These are phyloP conservation scores for Schizophyllum amplum DNA, from an alignment of 1,284 basidiomycete genomes.

Conservation along the genomic window DNA sequence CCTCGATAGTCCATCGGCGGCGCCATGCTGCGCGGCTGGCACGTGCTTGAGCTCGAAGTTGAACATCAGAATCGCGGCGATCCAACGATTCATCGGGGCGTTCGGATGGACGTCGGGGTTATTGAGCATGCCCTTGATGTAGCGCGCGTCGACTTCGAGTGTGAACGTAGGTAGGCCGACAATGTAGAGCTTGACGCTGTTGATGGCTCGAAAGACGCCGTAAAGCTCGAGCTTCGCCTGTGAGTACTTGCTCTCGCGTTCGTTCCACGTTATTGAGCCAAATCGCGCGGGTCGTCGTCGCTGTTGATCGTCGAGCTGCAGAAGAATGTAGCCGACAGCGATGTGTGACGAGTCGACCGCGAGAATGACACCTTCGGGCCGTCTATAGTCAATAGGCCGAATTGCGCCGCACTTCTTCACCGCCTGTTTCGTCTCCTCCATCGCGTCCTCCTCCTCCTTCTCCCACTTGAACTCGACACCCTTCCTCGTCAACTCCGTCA, in stretches of 20 bases:
- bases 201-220: slow-evolving; percentile 7
- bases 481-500: slow-evolving; percentile 17
- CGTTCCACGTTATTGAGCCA: slow-evolving; percentile 28
- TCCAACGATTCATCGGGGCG: slow-evolving; percentile 8
- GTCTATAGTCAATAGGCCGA: slow-evolving; percentile 7
- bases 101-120: slow-evolving; percentile 8
- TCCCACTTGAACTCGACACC: slow-evolving; percentile 15
- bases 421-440: slow-evolving; percentile 16
- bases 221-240: slow-evolving; percentile 35
- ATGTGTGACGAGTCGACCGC: slow-evolving; percentile 24
- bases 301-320: slow-evolving; percentile 19
- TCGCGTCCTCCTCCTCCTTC: slow-evolving; percentile 12
- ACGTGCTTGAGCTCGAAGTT: slow-evolving; percentile 8
- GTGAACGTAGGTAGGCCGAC: slow-evolving; percentile 3
- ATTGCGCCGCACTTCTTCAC: slow-evolving; percentile 14
- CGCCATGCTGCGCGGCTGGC: slow-evolving; percentile 1
- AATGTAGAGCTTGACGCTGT: slow-evolving; percentile 6
- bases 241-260: slow-evolving; percentile 26
- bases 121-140: slow-evolving; percentile 7
- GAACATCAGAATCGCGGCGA: slow-evolving; percentile 5
- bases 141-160: slow-evolving; percentile 6
- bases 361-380: slow-evolving; percentile 1
- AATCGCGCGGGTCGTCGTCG: slow-evolving; percentile 17
- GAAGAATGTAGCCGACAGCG: slow-evolving; percentile 24
- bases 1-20: slow-evolving; percentile 5